Conservation (phyloP, 2,329 filamentous ascomycete genomes). For the Aulographum hederae region DNA sequence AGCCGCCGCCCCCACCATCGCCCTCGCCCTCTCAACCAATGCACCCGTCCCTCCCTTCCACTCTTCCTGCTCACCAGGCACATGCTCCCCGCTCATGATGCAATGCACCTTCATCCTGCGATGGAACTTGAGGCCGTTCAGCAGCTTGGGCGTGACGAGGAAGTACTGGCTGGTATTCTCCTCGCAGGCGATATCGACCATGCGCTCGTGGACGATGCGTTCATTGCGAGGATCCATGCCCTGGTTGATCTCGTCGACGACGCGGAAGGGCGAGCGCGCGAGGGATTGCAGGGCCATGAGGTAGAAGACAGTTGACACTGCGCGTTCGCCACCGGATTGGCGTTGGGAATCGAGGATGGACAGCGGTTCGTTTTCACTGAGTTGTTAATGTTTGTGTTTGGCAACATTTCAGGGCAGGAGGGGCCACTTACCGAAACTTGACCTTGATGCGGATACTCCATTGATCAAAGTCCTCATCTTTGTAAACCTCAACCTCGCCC, state of each 20-base stretch:
- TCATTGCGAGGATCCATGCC: conserved; percentile 99
- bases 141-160: conserved; percentile 89
- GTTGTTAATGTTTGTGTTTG: conserved; percentile 7
- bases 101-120: conserved; percentile 82
- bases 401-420: background rate
- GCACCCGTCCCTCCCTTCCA: too few species aligned
- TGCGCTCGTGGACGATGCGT: conserved; percentile 90
- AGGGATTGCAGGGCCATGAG: conserved; percentile 94
- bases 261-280: conserved; percentile 85
- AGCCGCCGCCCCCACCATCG: too few species aligned
- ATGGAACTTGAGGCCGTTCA: conserved; percentile 72
- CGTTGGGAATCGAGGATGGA: conserved; percentile 79
- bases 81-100: conserved; percentile 70
- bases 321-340: conserved; percentile 88
- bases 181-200: conserved; percentile 92
- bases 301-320: conserved; percentile 96
- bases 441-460: conserved; percentile 93
- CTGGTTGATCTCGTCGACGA: conserved; percentile 98
- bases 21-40: too few species aligned
- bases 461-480: conserved; percentile 80
- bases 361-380: conserved; percentile 62
- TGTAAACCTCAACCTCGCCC: conserved; percentile 74
- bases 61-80: conserved; percentile 23
- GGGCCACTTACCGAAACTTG: conserved; percentile 58
- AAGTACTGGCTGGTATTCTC: conserved; percentile 70